These are phyloP conservation scores for Nelumbo lutea DNA, from an alignment of 164 flowering plant genomes.

Conservation along the genomic window DNA sequence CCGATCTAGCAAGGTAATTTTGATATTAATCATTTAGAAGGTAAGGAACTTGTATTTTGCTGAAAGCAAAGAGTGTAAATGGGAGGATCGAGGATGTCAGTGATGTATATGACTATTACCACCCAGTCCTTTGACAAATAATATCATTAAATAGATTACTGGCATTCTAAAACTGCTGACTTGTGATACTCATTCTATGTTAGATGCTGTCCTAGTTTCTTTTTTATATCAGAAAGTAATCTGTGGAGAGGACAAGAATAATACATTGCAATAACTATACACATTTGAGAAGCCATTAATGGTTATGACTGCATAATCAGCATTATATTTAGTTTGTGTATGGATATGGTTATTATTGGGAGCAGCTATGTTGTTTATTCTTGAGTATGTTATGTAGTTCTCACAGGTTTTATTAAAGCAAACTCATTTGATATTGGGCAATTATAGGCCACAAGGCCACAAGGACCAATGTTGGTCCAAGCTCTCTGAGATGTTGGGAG, in stretches of 20 bases:
- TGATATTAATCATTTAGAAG: background rate
- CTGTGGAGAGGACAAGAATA: background rate
- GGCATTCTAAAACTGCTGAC: background rate
- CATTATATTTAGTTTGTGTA: background rate
- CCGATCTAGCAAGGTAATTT: slow-evolving; percentile 74
- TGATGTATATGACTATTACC: no score
- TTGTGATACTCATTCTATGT: background rate
- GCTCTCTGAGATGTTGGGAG: no score
- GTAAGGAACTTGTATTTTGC: no score
- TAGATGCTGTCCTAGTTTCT: background rate
- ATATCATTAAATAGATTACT: background rate
- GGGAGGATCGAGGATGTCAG: no score
- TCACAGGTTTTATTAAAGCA: background rate
- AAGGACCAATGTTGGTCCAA: no score
- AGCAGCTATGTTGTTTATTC: background rate
- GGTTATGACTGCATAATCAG: background rate
- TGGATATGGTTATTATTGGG: no score
- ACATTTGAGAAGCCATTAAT: background rate
- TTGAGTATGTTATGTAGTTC: background rate
- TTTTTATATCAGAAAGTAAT: background rate
- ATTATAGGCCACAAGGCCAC: no score
- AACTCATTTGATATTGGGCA: background rate
- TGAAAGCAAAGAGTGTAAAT: no score
- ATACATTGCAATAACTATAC: background rate
- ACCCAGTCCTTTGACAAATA: no score